These are phyloP conservation scores for Lavandula angustifolia DNA, from an alignment of 257 asterid species.

Conservation along the genomic window DNA sequence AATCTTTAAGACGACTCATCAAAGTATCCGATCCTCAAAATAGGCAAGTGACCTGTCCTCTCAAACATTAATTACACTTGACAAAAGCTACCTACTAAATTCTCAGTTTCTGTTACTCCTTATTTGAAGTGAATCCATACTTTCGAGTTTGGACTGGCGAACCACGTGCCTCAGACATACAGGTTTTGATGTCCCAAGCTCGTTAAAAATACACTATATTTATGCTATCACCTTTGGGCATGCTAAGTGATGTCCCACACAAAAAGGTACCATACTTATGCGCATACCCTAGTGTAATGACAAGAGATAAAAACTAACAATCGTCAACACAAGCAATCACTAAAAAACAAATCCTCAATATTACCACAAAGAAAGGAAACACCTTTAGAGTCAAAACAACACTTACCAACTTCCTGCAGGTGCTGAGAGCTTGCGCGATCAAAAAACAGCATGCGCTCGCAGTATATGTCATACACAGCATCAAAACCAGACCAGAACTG, in stretches of 20 bases:
- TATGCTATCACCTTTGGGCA: neutral
- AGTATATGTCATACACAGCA: constrained; percentile 78
- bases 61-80: neutral
- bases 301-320: neutral
- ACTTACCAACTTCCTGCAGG: constrained; percentile 74
- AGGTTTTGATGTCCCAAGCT: neutral
- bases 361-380: neutral
- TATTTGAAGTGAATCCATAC: neutral
- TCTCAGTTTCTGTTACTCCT: neutral
- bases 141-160: neutral
- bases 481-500: constrained; percentile 91
- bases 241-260: neutral
- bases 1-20: neutral
- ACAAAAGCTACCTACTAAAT: neutral
- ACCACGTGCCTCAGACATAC: neutral
- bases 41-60: neutral
- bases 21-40: neutral
- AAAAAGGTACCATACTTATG: neutral
- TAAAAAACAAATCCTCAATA: constrained; percentile 1
- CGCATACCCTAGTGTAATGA: neutral
- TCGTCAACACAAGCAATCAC: constrained; percentile 6
- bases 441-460: constrained; percentile 73
- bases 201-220: neutral
- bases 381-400: constrained; percentile 25
- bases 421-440: constrained; percentile 76